Base-by-base conservation (phyloP, 345 rosid species). In the Lenwebbia sp. region DNA sequence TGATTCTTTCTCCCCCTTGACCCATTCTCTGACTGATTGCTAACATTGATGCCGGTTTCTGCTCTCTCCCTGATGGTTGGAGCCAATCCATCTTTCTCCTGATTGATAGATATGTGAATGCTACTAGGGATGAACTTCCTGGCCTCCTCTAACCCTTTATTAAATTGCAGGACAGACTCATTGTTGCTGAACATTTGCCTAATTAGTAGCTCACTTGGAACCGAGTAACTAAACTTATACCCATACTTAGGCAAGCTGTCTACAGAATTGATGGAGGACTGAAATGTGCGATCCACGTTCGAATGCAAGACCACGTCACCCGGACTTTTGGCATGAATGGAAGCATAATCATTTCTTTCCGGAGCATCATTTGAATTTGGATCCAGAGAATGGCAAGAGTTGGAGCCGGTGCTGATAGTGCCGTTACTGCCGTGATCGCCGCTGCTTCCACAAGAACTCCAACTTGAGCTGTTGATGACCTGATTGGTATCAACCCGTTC, bases 1-100 rank as follows among this genome's bases (percentile, higher is more conserved):
- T 90, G 95, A 75, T 89, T 93, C 89, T 90, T 94, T 92, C 89
- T 93, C 9, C 92, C 93, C 60, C 90, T 92, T 70, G 92, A 91
- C 40, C 91, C 87, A 13, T 70, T 83, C 78, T 62, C 53, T 62
- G 75, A 83, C 74, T 65, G 57, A 84, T 88, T 92, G 28, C 89
- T 17, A 83, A 88, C 90, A 87, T 92, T 15, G 52, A 83, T 88
- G 89, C 89, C 37, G 13, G 75, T 83, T 82, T 55, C 85, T 87
- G 87, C 84, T 53, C 5, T 82, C 85, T 47, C 37, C 86, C 88
- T 76, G 82, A 47, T 44, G 14, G 57, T 53, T 81, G 49, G 85
- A 83, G 44, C 40, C 22, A 11, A 65, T 33, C 41, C 52, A n/a
- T 30, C 41, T 21, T 53, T 74, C 58, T 88, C 90, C 33, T 85